Conservation (phyloP, 495 filamentous ascomycete genomes). For the Penicillium alfredii region DNA sequence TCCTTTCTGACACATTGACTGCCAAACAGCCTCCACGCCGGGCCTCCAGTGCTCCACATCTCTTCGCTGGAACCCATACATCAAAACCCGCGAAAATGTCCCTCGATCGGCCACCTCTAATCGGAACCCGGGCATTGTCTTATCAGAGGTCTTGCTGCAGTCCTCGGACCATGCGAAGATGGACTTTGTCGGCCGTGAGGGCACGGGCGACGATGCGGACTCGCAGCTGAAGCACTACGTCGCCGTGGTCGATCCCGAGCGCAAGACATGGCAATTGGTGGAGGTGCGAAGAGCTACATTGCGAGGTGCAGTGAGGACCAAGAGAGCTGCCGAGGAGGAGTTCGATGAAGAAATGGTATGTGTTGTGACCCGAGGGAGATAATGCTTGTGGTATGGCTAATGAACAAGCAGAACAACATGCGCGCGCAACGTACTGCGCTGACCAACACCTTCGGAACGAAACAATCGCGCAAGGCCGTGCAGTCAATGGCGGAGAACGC, state of each 20-base stretch:
- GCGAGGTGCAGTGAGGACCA: constrained; percentile 53
- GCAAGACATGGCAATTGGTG: constrained; percentile 64
- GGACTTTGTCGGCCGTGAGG: constrained; percentile 77
- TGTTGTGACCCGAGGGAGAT: background rate
- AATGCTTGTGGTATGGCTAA: constrained; percentile 1
- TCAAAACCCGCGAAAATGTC: constrained; percentile 44
- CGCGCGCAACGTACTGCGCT: constrained; percentile 61
- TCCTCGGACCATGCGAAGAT: constrained; percentile 70
- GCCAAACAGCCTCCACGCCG: constrained; percentile 55
- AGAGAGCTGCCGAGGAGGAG: constrained; percentile 39
- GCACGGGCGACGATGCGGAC: constrained; percentile 53
- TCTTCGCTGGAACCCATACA: constrained; percentile 58
- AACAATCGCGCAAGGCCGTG: constrained; percentile 84
- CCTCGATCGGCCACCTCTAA: constrained; percentile 28
- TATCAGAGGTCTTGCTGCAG: constrained; percentile 66
- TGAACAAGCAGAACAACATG: constrained; percentile 41
- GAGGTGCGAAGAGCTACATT: constrained; percentile 72
- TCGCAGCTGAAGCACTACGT: constrained; percentile 76
- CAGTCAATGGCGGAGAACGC: constrained; percentile 72
- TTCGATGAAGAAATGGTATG: constrained; percentile 36
- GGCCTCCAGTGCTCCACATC: constrained; percentile 54
- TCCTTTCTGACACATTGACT: constrained; percentile 6
- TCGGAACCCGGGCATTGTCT: constrained; percentile 37
- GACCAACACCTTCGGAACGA: constrained; percentile 87
- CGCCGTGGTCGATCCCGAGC: constrained; percentile 73